phyloP scores from a whole-genome alignment of 306 rosid genomes.

The Prunus persica region DNA sequence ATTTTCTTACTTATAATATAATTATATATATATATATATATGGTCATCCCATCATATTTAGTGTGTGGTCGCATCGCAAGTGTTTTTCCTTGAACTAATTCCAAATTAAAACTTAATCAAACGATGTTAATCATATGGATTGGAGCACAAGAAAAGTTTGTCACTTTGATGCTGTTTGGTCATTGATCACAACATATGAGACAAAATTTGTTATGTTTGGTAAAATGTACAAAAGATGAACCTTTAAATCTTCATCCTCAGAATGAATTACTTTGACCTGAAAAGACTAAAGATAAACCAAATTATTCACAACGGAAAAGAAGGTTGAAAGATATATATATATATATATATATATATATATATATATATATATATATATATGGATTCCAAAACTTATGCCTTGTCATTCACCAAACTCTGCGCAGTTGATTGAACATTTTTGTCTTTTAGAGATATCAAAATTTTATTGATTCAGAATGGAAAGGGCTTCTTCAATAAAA shows the following conservation, averaged over 20 bases:
- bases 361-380: neutral
- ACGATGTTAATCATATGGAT: too few species aligned
- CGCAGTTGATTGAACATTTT: too few species aligned
- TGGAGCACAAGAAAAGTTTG: too few species aligned
- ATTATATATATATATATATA: neutral
- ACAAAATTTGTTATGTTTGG: neutral
- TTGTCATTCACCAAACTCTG: too few species aligned
- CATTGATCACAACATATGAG: neutral
- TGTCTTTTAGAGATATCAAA: too few species aligned
- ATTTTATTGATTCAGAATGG: too few species aligned
- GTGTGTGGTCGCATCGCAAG: neutral
- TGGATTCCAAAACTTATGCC: too few species aligned
- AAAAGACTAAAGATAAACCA: neutral
- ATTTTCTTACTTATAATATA: conserved; percentile 9
- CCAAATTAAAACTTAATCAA: neutral
- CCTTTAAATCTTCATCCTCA: neutral
- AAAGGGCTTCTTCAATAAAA: too few species aligned
- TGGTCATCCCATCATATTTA: neutral
- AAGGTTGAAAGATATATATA: neutral
- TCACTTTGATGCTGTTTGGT: neutral
- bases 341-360: neutral
- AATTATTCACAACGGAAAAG: neutral
- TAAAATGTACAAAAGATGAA: neutral
- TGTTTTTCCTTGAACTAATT: neutral
- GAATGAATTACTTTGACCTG: neutral